Conservation (phyloP, 129 eudicot species). For the Escallonia rubra region DNA sequence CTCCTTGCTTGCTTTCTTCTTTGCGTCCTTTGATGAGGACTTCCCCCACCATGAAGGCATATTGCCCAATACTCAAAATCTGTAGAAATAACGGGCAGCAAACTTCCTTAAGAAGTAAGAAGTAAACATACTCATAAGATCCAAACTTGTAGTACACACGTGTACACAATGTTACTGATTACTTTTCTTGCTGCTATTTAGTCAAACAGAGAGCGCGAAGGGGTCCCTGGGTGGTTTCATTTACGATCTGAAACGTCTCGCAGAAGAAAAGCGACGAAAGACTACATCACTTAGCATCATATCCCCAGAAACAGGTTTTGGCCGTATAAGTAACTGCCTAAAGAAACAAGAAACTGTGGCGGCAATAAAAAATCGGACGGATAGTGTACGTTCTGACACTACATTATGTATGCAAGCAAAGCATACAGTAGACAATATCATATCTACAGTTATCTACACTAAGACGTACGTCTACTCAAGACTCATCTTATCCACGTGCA, state of each 20-base stretch:
- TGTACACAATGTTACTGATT: constrained; percentile 32
- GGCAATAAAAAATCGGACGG: neutral
- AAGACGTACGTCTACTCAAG: too few species aligned
- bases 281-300: neutral
- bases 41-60: constrained; percentile 96
- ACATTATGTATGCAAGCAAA: neutral
- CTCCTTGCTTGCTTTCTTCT: constrained; percentile 72
- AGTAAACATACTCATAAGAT: neutral
- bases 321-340: neutral
- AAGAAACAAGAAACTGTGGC: neutral
- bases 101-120: constrained; percentile 1
- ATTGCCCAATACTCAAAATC: constrained; percentile 24
- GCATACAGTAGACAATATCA: neutral
- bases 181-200: constrained; percentile 11
- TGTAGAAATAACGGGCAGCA: constrained; percentile 2
- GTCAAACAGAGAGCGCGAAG: constrained; percentile 11
- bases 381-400: neutral
- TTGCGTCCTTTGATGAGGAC: constrained; percentile 81
- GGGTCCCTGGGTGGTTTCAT: constrained; percentile 12
- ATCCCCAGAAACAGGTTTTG: constrained; percentile 3
- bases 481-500: too few species aligned
- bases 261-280: constrained; percentile 2
- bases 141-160: constrained; percentile 6
- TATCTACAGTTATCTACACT: neutral
- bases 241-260: constrained; percentile 11